Conservation (phyloP, 257 asterid species). For the Apocynum venetum region DNA sequence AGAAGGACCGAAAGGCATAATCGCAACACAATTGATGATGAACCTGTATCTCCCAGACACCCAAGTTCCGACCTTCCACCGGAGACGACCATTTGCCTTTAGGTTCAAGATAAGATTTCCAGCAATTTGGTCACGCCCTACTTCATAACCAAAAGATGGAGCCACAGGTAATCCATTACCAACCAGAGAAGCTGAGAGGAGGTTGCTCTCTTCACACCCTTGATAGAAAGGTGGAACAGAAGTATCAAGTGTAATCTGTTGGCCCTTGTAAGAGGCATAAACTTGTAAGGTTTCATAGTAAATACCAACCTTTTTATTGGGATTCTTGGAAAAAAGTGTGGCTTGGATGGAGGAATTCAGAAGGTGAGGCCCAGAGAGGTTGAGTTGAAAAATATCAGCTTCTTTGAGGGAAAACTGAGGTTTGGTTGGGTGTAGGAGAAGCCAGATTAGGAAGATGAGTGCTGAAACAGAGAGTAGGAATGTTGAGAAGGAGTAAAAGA, state of each 20-base stretch:
- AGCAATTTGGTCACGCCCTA: constrained; percentile 45
- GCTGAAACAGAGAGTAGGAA: constrained; percentile 56
- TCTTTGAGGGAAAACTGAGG: constrained; percentile 65
- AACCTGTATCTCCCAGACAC: constrained; percentile 87
- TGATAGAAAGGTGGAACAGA: constrained; percentile 74
- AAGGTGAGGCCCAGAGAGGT: constrained; percentile 53
- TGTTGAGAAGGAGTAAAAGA: constrained; percentile 45
- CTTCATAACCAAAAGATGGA: constrained; percentile 60
- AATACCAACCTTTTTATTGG: constrained; percentile 74
- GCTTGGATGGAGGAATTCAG: constrained; percentile 75
- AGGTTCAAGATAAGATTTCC: constrained; percentile 50
- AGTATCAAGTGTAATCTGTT: constrained; percentile 54
- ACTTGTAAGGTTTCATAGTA: constrained; percentile 62
- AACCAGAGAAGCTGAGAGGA: constrained; percentile 52
- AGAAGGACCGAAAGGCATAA: constrained; percentile 56
- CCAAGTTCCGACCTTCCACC: constrained; percentile 96
- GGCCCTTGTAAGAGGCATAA: constrained; percentile 71
- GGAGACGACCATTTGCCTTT: constrained; percentile 57
- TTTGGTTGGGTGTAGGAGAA: constrained; percentile 72
- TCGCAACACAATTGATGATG: constrained; percentile 53
- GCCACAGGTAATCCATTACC: constrained; percentile 68
- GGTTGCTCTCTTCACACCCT: constrained; percentile 58
- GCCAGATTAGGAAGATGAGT: constrained; percentile 63
- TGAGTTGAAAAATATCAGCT: constrained; percentile 65
- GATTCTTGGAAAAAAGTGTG: constrained; percentile 62